Evolutionary conservation across 1,284 basidiomycete genomes (phyloP).

Genomic region (Sanghuangporus weigelae): DNA sequence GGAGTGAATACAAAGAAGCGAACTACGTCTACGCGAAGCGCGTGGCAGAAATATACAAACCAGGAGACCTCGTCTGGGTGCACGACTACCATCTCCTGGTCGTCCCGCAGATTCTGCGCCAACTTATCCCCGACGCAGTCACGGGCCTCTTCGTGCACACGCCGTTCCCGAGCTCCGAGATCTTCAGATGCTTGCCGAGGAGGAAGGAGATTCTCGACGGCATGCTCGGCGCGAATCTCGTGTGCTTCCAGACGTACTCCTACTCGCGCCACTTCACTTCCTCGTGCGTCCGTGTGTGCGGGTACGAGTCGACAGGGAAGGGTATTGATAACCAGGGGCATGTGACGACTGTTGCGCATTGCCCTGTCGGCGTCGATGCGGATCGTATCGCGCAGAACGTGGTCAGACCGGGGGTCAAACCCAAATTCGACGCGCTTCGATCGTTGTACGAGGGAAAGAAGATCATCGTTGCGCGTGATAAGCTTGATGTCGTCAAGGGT

Average conservation of each 20-base stretch:
- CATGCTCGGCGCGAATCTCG: conserved; percentile 95
- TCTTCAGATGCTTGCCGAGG: conserved; percentile 90
- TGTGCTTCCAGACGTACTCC: conserved; percentile 95
- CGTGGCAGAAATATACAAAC: conserved; percentile 73
- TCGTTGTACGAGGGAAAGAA: conserved; percentile 94
- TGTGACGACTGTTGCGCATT: conserved; percentile 82
- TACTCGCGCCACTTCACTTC: conserved; percentile 96
- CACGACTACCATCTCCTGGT: conserved; percentile 94
- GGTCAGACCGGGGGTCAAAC: conserved; percentile 76
- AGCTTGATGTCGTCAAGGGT: conserved; percentile 97
- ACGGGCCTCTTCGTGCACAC: conserved; percentile 96
- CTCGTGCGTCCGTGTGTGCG: conserved; percentile 93
- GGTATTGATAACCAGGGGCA: conserved; percentile 88
- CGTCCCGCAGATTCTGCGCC: conserved; percentile 81
- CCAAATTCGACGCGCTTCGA: conserved; percentile 83
- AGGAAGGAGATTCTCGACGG: conserved; percentile 94
- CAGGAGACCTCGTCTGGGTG: conserved; percentile 89
- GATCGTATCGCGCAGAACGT: conserved; percentile 83
- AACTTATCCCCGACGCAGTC: conserved; percentile 69
- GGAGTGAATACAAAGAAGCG: conserved; percentile 79
- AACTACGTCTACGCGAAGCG: conserved; percentile 83
- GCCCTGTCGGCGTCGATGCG: conserved; percentile 97
- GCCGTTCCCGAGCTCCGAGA: conserved; percentile 94
- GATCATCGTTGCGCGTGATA: conserved; percentile 98
- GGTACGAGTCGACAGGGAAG: conserved; percentile 74